Evolutionary conservation across 2,329 filamentous ascomycete genomes (phyloP).

Genomic region (Diaporthe caulivora): DNA sequence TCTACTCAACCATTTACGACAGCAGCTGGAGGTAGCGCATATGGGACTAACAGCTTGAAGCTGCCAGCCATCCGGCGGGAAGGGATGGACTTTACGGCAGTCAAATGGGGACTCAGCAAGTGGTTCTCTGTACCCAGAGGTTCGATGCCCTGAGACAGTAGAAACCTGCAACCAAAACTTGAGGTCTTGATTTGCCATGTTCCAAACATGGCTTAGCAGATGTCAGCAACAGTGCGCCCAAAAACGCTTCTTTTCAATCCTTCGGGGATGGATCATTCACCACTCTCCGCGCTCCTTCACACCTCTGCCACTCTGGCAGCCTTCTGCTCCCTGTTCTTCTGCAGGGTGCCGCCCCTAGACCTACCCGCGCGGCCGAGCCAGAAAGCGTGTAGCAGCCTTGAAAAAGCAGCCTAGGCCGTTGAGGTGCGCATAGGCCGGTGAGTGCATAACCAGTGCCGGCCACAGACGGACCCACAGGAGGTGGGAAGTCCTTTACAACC

Average conservation of each 20-base stretch:
- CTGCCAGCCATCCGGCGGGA: not conserved
- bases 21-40: not conserved
- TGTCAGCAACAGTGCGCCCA: constrained; percentile 19
- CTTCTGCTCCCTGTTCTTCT: not conserved
- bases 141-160: constrained; percentile 14
- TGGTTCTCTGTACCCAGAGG: not conserved
- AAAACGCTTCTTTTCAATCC: constrained; percentile 25
- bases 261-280: not conserved
- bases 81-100: too few species aligned
- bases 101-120: not conserved
- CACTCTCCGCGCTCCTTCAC: not conserved
- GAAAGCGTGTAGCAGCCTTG: not conserved
- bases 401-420: not conserved
- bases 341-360: not conserved
- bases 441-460: not conserved
- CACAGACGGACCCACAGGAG: not conserved
- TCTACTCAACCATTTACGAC: too few species aligned
- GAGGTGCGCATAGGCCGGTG: not conserved
- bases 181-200: constrained; percentile 16
- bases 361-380: not conserved
- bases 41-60: not conserved
- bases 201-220: constrained; percentile 22
- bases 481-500: not conserved
- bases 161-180: not conserved
- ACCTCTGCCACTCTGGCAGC: not conserved